Evolutionary conservation across 2,329 filamentous ascomycete species (phyloP).

Genomic region (Pyrenochaeta sp.): DNA sequence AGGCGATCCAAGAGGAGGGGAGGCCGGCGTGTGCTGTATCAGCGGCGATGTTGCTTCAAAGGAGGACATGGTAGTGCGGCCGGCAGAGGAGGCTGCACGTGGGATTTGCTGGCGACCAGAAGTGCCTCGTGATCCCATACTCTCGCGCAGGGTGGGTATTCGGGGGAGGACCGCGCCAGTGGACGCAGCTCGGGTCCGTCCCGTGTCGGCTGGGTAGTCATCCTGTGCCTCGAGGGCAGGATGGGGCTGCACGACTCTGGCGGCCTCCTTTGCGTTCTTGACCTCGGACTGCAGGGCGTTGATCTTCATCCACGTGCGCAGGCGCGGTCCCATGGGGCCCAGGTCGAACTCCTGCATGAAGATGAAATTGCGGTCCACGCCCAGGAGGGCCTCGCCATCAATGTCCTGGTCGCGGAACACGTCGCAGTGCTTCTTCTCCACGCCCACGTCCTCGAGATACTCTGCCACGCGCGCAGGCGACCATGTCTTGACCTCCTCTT

Average conservation of each 20-base stretch:
- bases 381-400: slow-evolving; percentile 87
- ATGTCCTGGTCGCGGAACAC: slow-evolving; percentile 97
- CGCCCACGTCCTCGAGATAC: slow-evolving; percentile 83
- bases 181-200: slow-evolving; percentile 58
- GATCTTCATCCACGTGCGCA: slow-evolving; percentile 98
- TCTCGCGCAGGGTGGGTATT: slow-evolving; percentile 48
- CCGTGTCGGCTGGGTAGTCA: slow-evolving; percentile 49
- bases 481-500: slow-evolving; percentile 82
- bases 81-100: slow-evolving; percentile 43
- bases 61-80: slow-evolving; percentile 36
- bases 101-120: slow-evolving; percentile 38
- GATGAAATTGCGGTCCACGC: slow-evolving; percentile 93
- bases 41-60: slow-evolving; percentile 54
- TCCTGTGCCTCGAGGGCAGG: slow-evolving; percentile 38
- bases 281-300: slow-evolving; percentile 90
- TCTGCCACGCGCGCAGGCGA: slow-evolving; percentile 83
- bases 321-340: slow-evolving; percentile 84
- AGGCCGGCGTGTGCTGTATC: slow-evolving; percentile 54
- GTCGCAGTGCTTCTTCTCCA: slow-evolving; percentile 90
- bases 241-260: slow-evolving; percentile 45
- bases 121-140: slow-evolving; percentile 35
- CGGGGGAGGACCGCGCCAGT: slow-evolving; percentile 50
- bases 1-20: slow-evolving; percentile 51
- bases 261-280: slow-evolving; percentile 60
- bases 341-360: slow-evolving; percentile 96